phyloP scores from a whole-genome alignment of 2,329 filamentous ascomycete species.

The Thielaviopsis ethacetica region DNA sequence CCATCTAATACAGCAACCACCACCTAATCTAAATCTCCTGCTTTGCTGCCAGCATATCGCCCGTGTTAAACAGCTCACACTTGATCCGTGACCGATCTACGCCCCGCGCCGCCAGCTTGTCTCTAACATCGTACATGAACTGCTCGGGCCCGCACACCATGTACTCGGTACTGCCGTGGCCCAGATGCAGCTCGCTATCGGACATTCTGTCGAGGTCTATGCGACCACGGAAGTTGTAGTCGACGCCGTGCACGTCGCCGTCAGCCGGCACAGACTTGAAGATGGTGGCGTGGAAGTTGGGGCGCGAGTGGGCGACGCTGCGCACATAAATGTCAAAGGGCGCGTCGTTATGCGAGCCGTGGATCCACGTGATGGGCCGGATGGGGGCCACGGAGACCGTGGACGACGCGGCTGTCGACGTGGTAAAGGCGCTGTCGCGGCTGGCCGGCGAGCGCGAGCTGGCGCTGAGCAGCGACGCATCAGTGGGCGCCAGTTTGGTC shows the following conservation, averaged over 20 bases:
- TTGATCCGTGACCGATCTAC: constrained; percentile 43
- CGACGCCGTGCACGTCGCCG: constrained; percentile 28
- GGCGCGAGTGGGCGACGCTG: constrained; percentile 21
- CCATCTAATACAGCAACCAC: background rate
- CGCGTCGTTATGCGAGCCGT: constrained; percentile 32
- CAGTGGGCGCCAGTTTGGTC: background rate
- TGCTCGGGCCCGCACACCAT: constrained; percentile 53
- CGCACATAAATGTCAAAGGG: constrained; percentile 39
- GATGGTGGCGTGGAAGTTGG: constrained; percentile 26
- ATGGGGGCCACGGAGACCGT: constrained; percentile 15
- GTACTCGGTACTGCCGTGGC: constrained; percentile 41
- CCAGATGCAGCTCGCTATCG: constrained; percentile 36
- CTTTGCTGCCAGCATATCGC: constrained; percentile 20
- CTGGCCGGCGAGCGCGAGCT: background rate
- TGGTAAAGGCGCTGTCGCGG: background rate
- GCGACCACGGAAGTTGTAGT: constrained; percentile 43
- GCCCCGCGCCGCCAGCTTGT: constrained; percentile 35
- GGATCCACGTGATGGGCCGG: constrained; percentile 42
- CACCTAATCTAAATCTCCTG: constrained; percentile 2
- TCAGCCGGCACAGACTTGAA: constrained; percentile 38
- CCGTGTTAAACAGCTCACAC: constrained; percentile 53
- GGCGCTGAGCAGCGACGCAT: background rate
- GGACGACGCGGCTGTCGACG: background rate
- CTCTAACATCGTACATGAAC: constrained; percentile 50
- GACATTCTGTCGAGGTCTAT: constrained; percentile 40